A percentile compares a stretch with the other conserved stretches of the same genome.
These are phyloP conservation scores for Uncinocarpus reesii DNA, from an alignment of 2,329 filamentous ascomycete genomes.

Conservation along the genomic window DNA sequence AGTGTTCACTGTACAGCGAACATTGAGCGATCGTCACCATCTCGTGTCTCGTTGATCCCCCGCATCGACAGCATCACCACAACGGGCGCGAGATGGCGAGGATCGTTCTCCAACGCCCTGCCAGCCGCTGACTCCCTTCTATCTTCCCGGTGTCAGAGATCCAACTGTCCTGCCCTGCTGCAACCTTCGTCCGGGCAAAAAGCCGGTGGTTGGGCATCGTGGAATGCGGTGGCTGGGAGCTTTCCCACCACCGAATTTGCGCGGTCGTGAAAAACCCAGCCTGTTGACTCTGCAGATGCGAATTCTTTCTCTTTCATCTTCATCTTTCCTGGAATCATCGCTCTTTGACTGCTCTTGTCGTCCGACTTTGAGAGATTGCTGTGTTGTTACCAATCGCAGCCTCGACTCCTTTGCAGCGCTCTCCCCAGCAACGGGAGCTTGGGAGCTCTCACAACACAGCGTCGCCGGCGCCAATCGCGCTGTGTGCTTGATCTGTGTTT, in stretches of 20 bases:
- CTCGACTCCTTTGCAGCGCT: background rate
- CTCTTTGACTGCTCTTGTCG: background rate
- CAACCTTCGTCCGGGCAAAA: too few relatives aligned
- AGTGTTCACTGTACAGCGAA: too few relatives aligned
- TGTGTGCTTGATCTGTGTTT: background rate
- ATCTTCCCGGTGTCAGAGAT: constrained; percentile 21
- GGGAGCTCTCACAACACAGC: constrained; percentile 1
- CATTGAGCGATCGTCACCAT: too few relatives aligned
- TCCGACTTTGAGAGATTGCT: background rate
- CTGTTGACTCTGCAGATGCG: background rate
- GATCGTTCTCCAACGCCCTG: too few relatives aligned
- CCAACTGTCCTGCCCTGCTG: constrained; percentile 18
- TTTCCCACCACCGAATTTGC: background rate
- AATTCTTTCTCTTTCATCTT: background rate
- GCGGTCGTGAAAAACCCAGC: constrained; percentile 10
- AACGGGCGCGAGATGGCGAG: too few relatives aligned
- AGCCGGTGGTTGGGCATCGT: constrained; percentile 9
- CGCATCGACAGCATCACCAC: too few relatives aligned
- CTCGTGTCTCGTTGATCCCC: too few relatives aligned
- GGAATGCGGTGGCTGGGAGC: constrained; percentile 7
- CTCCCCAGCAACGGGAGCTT: constrained; percentile 10
- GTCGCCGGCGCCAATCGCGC: background rate
- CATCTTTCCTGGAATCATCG: background rate
- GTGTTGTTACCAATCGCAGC: constrained; percentile 1
- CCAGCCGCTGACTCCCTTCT: too few relatives aligned